Conservation (phyloP, 73 alveolate genomes). For the Paramecium octaurelia region DNA sequence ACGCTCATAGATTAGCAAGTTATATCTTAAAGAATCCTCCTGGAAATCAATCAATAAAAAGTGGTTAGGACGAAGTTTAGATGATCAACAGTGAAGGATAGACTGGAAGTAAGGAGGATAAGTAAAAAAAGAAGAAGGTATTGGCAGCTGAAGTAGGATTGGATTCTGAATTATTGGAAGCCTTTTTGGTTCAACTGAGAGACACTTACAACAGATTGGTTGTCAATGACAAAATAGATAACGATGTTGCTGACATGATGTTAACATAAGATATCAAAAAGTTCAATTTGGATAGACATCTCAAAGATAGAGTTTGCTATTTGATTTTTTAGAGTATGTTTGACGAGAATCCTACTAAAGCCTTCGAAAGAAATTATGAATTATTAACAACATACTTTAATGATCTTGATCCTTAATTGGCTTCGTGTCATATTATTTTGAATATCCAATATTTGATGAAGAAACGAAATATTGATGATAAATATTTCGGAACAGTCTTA, state of each 20-base stretch:
- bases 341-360: background rate
- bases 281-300: slow-evolving; percentile 35
- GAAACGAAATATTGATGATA: background rate
- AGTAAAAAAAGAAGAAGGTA: slow-evolving; percentile 41
- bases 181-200: background rate
- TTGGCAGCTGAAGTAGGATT: slow-evolving; percentile 39
- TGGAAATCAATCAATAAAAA: slow-evolving; percentile 21
- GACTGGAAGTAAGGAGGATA: background rate
- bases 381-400: background rate
- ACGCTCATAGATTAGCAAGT: slow-evolving; percentile 75
- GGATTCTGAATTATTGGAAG: background rate
- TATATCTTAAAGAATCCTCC: slow-evolving; percentile 72
- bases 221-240: background rate
- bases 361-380: slow-evolving; percentile 37
- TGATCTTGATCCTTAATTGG: background rate
- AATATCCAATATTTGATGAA: slow-evolving; percentile 46
- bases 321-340: slow-evolving; percentile 50
- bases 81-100: background rate
- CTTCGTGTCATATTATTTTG: slow-evolving; percentile 9
- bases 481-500: slow-evolving; percentile 42
- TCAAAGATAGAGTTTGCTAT: slow-evolving; percentile 27
- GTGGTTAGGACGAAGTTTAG: slow-evolving; percentile 65
- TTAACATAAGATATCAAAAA: slow-evolving; percentile 39
- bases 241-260: slow-evolving; percentile 34
- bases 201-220: slow-evolving; percentile 25